Base-by-base conservation (phyloP, 1,284 basidiomycete genomes). In the Somion occarium region DNA sequence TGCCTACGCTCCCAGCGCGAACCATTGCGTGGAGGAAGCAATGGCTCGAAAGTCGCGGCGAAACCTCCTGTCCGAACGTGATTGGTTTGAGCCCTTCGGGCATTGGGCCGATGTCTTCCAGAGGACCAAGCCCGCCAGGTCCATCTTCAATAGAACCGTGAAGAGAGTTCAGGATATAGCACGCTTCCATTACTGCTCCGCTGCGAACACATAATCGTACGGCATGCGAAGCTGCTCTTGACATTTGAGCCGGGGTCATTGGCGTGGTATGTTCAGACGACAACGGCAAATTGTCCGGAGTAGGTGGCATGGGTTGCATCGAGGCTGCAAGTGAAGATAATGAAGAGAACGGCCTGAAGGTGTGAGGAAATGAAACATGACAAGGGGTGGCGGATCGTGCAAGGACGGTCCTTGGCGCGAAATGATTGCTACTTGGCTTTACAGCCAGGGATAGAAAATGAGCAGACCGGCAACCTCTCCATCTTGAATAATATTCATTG, bases 1-100 rank as follows among this genome's bases (percentile, higher is more conserved):
- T 73, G 50, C 71, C 65, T 1, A 65, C 52, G 49, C 74, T 64
- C 0, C 81, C 77, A 5, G 68, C 56, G 44, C 83, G 79, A 13
- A 88, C 57, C 34, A 88, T 72, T 27, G 73, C 73, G 51, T 90
- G 87, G 11, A 90, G 57, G 38, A 90, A 70, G 20, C 73, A 68
- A 56, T 90, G 86, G 0, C 78, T 73, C 15, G 81, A 67, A 2
- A 88, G 69, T 19, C 78, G 79, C 2, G 79, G 74, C 13, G 84
- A 78, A 12, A 85, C 65, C 1, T 72, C 64, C 34, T 64, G 65
- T 39, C 72, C 71, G 55, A 84, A 82, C 18, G 74, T 64, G 38
- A 83, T 72, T 3, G 75, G 73, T 12, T 66, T 55, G 27, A 64
- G 60, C 1, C 49, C 15, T 30, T 49, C n/a, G 12, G 37, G 46